Evolutionary conservation across 371 early-diverging fungal genomes (phyloP).

Genomic region (Mucor indicus): DNA sequence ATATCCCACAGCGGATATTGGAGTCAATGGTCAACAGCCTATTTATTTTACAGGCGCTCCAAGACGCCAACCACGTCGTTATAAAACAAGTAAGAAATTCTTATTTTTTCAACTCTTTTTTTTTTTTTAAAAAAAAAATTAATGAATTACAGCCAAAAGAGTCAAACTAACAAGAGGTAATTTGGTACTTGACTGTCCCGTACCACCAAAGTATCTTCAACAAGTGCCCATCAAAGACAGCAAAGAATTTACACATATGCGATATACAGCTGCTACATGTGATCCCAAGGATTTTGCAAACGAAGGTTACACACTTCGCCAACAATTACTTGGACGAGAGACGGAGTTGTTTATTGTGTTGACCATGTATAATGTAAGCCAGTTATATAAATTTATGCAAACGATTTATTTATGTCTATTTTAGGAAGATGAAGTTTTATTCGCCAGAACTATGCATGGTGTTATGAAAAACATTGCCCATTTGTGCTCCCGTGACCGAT

Average conservation of each 20-base stretch:
- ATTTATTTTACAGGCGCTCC: constrained; percentile 51
- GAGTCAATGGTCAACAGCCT: neutral
- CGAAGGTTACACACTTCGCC: constrained; percentile 80
- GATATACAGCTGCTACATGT: constrained; percentile 82
- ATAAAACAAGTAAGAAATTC: constrained; percentile 54
- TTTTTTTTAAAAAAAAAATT: neutral
- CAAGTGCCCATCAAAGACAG: constrained; percentile 55
- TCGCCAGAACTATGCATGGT: constrained; percentile 87
- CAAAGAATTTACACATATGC: constrained; percentile 77
- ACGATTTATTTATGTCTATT: neutral
- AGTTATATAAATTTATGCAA: neutral
- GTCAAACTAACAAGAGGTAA: constrained; percentile 75
- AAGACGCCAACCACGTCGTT: constrained; percentile 56
- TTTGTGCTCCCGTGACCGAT: constrained; percentile 76
- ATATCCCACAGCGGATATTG: neutral
- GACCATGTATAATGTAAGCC: constrained; percentile 77
- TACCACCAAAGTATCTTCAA: constrained; percentile 62
- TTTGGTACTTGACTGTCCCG: constrained; percentile 76
- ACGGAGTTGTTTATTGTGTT: constrained; percentile 90
- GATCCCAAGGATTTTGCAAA: constrained; percentile 78
- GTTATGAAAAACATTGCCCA: constrained; percentile 91
- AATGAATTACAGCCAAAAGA: constrained; percentile 31
- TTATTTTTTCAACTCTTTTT: neutral
- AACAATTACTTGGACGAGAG: constrained; percentile 64
- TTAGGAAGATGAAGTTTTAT: constrained; percentile 86